Conservation (phyloP, 202 grass and related monocot genomes). For the Panicum hallii region DNA sequence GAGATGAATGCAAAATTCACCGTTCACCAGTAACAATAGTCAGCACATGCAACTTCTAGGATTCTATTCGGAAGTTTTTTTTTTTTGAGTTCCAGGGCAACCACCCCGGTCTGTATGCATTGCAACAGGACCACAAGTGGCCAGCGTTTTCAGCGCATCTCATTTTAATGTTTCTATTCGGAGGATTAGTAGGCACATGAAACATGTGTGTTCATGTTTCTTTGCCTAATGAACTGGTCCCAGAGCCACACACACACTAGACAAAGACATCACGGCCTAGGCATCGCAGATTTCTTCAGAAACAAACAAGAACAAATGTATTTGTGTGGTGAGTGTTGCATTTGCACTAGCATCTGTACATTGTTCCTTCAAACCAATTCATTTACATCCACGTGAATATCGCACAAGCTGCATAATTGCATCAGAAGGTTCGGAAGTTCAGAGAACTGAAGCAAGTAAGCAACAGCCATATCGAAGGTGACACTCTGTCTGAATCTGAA, state of each 20-base stretch:
- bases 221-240: background rate
- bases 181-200: background rate
- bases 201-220: background rate
- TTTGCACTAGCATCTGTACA: background rate
- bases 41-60: background rate
- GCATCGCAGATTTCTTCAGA: background rate
- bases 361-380: background rate
- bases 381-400: background rate
- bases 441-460: background rate
- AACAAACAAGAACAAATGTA: constrained; percentile 1
- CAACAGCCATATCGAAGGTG: background rate
- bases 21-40: background rate
- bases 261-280: background rate
- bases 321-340: background rate
- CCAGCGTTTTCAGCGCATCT: too few species aligned
- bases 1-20: background rate
- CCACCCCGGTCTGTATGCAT: too few species aligned
- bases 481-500: background rate
- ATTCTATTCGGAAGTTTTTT: background rate
- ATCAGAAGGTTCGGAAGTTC: background rate
- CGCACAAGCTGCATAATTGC: background rate
- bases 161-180: background rate
- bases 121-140: too few species aligned
- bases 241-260: background rate
- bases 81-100: too few species aligned